Conservation (phyloP, 2,329 filamentous ascomycete genomes). For the Neodidymelliopsis sp. region DNA sequence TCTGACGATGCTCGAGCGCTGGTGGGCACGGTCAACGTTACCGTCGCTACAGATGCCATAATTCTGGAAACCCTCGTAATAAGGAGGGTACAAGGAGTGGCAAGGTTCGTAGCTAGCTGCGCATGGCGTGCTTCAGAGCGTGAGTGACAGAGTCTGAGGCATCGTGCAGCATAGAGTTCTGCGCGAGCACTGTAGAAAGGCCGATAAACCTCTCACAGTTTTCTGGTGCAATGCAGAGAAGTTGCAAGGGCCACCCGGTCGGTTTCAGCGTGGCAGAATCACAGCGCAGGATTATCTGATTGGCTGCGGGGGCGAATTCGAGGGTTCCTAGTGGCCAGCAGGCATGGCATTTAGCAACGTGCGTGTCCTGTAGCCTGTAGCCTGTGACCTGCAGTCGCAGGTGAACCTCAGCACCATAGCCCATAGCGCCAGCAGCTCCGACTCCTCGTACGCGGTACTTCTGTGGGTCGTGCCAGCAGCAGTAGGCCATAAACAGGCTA, state of each 20-base stretch:
- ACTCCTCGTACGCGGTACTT: conserved; percentile 13
- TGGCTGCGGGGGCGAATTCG: conserved; percentile 33
- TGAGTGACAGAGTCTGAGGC: conserved; percentile 9
- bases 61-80: conserved; percentile 11
- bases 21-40: conserved; percentile 8
- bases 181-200: conserved; percentile 10
- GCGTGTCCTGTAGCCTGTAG: too few species aligned
- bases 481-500: too few species aligned
- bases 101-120: conserved; percentile 12
- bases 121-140: conserved; percentile 8
- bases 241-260: conserved; percentile 21
- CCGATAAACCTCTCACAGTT: conserved; percentile 2
- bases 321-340: conserved; percentile 27
- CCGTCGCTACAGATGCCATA: conserved; percentile 14
- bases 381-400: conserved; percentile 28
- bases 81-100: conserved; percentile 14
- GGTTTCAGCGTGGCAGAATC: conserved; percentile 17
- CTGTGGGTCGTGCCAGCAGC: conserved; percentile 17
- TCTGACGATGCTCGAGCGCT: conserved; percentile 20
- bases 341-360: conserved; percentile 1
- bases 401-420: too few species aligned
- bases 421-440: conserved; percentile 20
- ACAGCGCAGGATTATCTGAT: conserved; percentile 29
- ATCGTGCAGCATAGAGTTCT: conserved; percentile 17
- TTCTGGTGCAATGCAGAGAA: conserved; percentile 19